These are phyloP conservation scores for Acer yangbiense DNA, from an alignment of 345 rosid species.

Conservation along the genomic window DNA sequence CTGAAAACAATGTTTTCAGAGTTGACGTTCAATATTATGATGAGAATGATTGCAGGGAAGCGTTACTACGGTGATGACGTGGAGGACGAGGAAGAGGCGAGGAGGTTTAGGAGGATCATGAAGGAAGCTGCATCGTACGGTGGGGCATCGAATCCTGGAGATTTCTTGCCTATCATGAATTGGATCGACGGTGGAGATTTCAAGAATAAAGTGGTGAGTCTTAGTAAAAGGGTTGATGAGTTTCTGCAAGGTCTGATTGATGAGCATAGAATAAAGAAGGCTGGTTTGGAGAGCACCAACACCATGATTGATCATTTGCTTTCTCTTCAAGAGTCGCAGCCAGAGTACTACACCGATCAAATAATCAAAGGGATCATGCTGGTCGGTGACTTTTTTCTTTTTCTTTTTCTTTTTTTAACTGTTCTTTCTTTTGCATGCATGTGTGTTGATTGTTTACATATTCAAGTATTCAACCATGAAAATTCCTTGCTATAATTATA, in stretches of 20 bases:
- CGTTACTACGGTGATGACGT: slow-evolving; percentile 48
- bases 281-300: background rate
- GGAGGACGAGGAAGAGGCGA: slow-evolving; percentile 36
- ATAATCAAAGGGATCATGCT: slow-evolving; percentile 53
- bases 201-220: slow-evolving; percentile 34
- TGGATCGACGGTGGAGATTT: slow-evolving; percentile 27
- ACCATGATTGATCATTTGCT: slow-evolving; percentile 57
- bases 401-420: too few species aligned
- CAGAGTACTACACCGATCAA: slow-evolving; percentile 47
- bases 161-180: slow-evolving; percentile 37
- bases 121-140: slow-evolving; percentile 16
- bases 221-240: slow-evolving; percentile 35
- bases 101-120: slow-evolving; percentile 31
- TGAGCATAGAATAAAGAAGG: slow-evolving; percentile 33
- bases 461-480: too few species aligned
- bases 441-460: background rate
- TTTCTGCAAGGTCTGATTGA: slow-evolving; percentile 50
- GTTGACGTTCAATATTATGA: slow-evolving; percentile 27
- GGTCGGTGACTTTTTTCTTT: slow-evolving; percentile 12
- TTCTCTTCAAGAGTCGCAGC: slow-evolving; percentile 45
- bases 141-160: slow-evolving; percentile 34
- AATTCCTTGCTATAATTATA: background rate
- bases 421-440: background rate
- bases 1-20: slow-evolving; percentile 37
- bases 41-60: slow-evolving; percentile 55